Evolutionary conservation across 495 filamentous ascomycete genomes (phyloP).

Genomic region (Sordaria brevicollis): DNA sequence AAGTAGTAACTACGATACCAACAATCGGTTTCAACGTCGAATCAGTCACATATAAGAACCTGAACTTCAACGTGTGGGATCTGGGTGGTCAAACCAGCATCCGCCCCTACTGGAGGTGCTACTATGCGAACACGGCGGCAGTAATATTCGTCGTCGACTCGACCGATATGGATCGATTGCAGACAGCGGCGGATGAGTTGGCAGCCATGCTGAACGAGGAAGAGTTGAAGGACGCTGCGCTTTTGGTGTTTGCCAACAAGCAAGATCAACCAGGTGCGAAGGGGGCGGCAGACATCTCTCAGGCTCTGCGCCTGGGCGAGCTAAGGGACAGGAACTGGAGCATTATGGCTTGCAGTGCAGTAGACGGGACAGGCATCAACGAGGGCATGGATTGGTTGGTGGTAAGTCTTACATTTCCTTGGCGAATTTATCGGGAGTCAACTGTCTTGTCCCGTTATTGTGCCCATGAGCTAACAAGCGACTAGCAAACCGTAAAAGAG

Average conservation of each 20-base stretch:
- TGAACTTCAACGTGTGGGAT: conserved; percentile 99
- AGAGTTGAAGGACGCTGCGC: conserved; percentile 80
- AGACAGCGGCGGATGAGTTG: conserved; percentile 85
- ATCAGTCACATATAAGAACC: conserved; percentile 90
- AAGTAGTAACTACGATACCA: conserved; percentile 97
- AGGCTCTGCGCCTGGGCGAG: conserved; percentile 80
- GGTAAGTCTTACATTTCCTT: conserved; percentile 47
- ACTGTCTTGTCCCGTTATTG: background rate
- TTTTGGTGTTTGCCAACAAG: conserved; percentile 97
- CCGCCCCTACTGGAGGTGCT: conserved; percentile 96
- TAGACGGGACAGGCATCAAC: conserved; percentile 85
- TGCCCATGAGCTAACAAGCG: conserved; percentile 9
- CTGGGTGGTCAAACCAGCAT: conserved; percentile 95
- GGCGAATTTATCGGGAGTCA: background rate
- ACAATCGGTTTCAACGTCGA: conserved; percentile 99
- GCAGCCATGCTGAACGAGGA: conserved; percentile 95
- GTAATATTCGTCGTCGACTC: conserved; percentile 98
- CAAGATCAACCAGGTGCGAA: conserved; percentile 97
- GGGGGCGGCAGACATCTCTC: conserved; percentile 91
- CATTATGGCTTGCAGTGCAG: conserved; percentile 92
- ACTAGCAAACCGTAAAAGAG: conserved; percentile 39
- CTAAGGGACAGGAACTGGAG: conserved; percentile 97
- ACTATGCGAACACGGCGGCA: conserved; percentile 98
- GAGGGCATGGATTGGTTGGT: conserved; percentile 99
- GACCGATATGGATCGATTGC: conserved; percentile 89